Evolutionary conservation across 2,329 filamentous ascomycete species (phyloP).

Genomic region (Epichloe baconii): DNA sequence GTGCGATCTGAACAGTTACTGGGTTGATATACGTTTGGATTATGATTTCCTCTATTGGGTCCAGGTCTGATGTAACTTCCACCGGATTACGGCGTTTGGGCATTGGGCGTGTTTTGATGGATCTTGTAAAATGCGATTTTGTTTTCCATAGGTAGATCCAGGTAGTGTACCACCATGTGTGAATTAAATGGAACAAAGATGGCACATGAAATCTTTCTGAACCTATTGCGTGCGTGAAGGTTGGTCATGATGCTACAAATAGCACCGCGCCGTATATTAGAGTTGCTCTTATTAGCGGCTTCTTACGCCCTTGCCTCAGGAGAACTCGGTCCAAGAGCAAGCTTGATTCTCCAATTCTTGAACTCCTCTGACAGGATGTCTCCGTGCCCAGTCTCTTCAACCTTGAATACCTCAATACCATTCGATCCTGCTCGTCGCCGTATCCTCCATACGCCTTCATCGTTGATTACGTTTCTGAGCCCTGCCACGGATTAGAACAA

Average conservation of each 20-base stretch:
- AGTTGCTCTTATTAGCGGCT: not conserved
- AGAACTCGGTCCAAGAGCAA: constrained; percentile 23
- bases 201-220: not conserved
- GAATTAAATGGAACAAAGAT: constrained; percentile 3
- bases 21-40: not conserved
- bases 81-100: constrained; percentile 6
- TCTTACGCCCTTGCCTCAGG: not conserved
- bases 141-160: constrained; percentile 8
- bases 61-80: not conserved
- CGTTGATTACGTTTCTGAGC: constrained; percentile 47
- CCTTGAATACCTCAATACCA: constrained; percentile 58
- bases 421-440: constrained; percentile 48
- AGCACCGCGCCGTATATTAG: not conserved
- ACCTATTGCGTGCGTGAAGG: not conserved
- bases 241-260: not conserved
- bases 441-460: constrained; percentile 73
- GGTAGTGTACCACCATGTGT: constrained; percentile 9
- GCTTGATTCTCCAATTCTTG: constrained; percentile 56
- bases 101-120: not conserved
- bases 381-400: constrained; percentile 64
- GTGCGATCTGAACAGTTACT: not conserved
- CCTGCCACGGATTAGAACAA: constrained; percentile 28
- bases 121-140: not conserved
- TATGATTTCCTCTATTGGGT: constrained; percentile 1
- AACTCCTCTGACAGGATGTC: constrained; percentile 67